Evolutionary conservation across 2,329 filamentous ascomycete species (phyloP).

Genomic region (Lasiodiplodia hormozganensis): DNA sequence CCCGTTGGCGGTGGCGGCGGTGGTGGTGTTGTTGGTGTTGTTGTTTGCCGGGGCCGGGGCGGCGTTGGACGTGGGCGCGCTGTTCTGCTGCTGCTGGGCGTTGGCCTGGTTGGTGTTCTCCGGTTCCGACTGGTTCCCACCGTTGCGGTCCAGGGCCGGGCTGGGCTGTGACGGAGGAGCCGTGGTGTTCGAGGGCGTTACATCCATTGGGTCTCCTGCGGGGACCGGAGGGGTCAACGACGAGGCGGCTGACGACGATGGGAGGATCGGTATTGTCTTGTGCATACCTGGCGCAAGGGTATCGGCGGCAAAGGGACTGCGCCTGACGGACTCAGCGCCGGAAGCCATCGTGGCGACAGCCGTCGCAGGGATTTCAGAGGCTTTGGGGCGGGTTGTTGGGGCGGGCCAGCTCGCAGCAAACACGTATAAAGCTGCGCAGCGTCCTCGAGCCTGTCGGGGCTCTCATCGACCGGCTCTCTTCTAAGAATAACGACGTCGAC

Average conservation of each 20-base stretch:
- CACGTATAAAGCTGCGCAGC: constrained; percentile 18
- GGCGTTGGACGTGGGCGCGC: constrained; percentile 37
- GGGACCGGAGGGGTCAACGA: constrained; percentile 43
- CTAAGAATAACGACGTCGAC: constrained; percentile 23
- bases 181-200: constrained; percentile 59
- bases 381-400: background rate
- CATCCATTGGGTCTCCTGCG: constrained; percentile 62
- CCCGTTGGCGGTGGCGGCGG: constrained; percentile 37
- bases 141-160: constrained; percentile 56
- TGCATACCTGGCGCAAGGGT: constrained; percentile 53
- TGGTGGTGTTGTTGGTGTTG: background rate
- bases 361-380: constrained; percentile 27
- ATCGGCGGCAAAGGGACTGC: constrained; percentile 55
- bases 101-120: constrained; percentile 28
- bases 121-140: constrained; percentile 36
- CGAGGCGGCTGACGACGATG: constrained; percentile 54
- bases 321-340: constrained; percentile 51
- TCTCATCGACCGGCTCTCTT: constrained; percentile 26
- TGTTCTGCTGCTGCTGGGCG: constrained; percentile 34
- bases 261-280: constrained; percentile 60
- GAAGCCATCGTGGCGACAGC: constrained; percentile 48
- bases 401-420: constrained; percentile 6
- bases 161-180: constrained; percentile 55
- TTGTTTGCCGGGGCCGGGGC: constrained; percentile 38
- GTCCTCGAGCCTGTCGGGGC: constrained; percentile 3